Evolutionary conservation across 768 basidiomycete species (phyloP).

Genomic region (Clavaria fumosa): DNA sequence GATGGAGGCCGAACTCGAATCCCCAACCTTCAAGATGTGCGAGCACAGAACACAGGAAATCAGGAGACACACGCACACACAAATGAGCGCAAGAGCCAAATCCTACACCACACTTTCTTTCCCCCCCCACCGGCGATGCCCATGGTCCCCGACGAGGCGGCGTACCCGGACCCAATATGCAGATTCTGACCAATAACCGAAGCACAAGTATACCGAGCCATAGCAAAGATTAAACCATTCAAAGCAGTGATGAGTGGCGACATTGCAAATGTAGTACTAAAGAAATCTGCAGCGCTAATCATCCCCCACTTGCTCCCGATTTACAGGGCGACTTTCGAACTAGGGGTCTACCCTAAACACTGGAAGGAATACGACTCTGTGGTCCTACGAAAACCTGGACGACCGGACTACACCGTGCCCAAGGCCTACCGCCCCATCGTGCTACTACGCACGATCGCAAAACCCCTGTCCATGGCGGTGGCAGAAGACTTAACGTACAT

Average conservation of each 20-base stretch:
- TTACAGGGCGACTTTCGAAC: slow-evolving; percentile 16
- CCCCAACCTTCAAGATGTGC: slow-evolving; percentile 7
- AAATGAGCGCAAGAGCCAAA: slow-evolving; percentile 5
- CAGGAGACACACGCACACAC: too few species aligned
- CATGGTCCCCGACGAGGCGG: not conserved
- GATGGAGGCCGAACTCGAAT: slow-evolving; percentile 8
- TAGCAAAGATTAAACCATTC: slow-evolving; percentile 12
- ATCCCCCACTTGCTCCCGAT: slow-evolving; percentile 10
- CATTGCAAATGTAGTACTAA: slow-evolving; percentile 14
- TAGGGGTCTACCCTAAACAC: slow-evolving; percentile 14
- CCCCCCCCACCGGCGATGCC: slow-evolving; percentile 7
- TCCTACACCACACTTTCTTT: slow-evolving; percentile 7
- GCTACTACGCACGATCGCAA: slow-evolving; percentile 12
- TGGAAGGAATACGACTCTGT: slow-evolving; percentile 18
- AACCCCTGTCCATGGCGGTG: slow-evolving; percentile 4
- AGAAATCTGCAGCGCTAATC: slow-evolving; percentile 6
- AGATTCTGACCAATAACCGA: not conserved
- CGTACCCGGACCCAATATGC: slow-evolving; percentile 8
- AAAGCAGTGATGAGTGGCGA: slow-evolving; percentile 17
- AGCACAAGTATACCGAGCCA: slow-evolving; percentile 5
- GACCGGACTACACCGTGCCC: slow-evolving; percentile 19
- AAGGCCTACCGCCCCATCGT: slow-evolving; percentile 22
- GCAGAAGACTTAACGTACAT: slow-evolving; percentile 9
- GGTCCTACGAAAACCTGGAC: slow-evolving; percentile 23
- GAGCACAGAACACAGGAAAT: not conserved